A percentile compares a stretch with the other conserved stretches of the same genome.
These are phyloP conservation scores for Neolentinus lepideus DNA, from an alignment of 1,284 basidiomycete species.

Conservation along the genomic window DNA sequence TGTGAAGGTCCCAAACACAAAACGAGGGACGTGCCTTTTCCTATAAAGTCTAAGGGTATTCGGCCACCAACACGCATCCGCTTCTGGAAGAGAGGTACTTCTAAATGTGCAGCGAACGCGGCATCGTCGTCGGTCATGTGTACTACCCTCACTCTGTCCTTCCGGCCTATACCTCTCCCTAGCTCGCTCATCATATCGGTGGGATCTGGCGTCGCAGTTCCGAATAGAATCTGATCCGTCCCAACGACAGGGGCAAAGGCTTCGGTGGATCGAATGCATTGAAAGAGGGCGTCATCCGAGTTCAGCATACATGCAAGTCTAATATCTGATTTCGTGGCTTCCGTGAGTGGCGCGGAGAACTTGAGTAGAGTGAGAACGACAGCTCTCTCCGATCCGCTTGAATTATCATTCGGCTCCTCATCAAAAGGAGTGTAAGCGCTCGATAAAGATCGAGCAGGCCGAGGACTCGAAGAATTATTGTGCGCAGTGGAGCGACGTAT, in stretches of 20 bases:
- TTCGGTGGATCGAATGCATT: slow-evolving; percentile 43
- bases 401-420: slow-evolving; percentile 18
- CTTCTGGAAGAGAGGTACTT: slow-evolving; percentile 57
- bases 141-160: slow-evolving; percentile 46
- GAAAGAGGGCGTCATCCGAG: slow-evolving; percentile 57
- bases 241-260: slow-evolving; percentile 43
- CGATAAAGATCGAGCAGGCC: not conserved
- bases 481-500: slow-evolving; percentile 12
- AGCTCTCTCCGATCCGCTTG: slow-evolving; percentile 19
- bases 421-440: not conserved
- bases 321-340: slow-evolving; percentile 44
- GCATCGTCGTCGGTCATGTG: slow-evolving; percentile 38
- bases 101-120: slow-evolving; percentile 45
- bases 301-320: slow-evolving; percentile 56
- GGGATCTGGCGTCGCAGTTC: slow-evolving; percentile 11
- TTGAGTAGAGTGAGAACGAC: slow-evolving; percentile 46
- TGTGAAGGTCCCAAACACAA: not conserved
- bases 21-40: slow-evolving; percentile 39
- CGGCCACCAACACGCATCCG: slow-evolving; percentile 57
- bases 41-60: slow-evolving; percentile 58
- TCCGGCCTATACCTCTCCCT: slow-evolving; percentile 25
- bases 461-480: not conserved
- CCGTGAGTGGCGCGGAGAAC: slow-evolving; percentile 44
- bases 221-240: slow-evolving; percentile 52
- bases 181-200: not conserved